A percentile compares a stretch with the other conserved stretches of the same genome.
Evolutionary conservation across 2,329 filamentous ascomycete genomes (phyloP).

Genomic region (Fusarium gaditjirri): DNA sequence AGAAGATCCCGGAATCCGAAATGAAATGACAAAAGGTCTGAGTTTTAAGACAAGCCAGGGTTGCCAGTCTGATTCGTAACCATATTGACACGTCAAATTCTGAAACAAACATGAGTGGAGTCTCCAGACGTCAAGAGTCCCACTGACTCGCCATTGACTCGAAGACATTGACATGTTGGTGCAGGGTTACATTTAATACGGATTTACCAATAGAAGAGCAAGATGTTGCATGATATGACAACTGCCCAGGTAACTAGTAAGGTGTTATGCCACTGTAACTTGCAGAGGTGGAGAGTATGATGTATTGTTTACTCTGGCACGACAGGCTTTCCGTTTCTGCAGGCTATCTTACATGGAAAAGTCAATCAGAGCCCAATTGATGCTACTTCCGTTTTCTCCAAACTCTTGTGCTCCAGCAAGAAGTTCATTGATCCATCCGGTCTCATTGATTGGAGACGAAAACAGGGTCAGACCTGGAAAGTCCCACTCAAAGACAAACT

Average conservation of each 20-base stretch:
- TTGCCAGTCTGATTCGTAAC: background rate
- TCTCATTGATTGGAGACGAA: conserved; percentile 7
- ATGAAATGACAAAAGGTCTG: background rate
- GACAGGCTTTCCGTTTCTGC: rapidly evolving
- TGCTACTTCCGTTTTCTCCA: conserved; percentile 8
- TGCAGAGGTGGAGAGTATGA: background rate
- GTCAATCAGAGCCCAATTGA: conserved; percentile 18
- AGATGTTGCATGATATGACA: background rate
- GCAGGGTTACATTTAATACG: background rate
- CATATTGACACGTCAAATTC: conserved; percentile 4
- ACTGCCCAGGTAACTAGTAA: background rate
- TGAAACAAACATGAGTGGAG: background rate
- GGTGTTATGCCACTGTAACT: background rate
- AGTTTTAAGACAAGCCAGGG: background rate
- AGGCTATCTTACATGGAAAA: background rate
- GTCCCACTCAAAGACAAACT: conserved; percentile 25
- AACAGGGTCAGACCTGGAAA: conserved; percentile 11
- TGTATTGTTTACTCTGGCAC: rapidly evolving
- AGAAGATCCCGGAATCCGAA: background rate
- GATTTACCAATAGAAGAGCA: background rate
- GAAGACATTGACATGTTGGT: no score
- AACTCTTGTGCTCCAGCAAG: conserved; percentile 2
- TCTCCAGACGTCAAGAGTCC: no score
- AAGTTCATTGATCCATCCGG: conserved; percentile 9
- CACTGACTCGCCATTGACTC: background rate